Percentiles rank a stretch among this genome's conserved stretches.
phyloP scores from a whole-genome alignment of 495 filamentous ascomycete genomes.

The Podospora anserina region DNA sequence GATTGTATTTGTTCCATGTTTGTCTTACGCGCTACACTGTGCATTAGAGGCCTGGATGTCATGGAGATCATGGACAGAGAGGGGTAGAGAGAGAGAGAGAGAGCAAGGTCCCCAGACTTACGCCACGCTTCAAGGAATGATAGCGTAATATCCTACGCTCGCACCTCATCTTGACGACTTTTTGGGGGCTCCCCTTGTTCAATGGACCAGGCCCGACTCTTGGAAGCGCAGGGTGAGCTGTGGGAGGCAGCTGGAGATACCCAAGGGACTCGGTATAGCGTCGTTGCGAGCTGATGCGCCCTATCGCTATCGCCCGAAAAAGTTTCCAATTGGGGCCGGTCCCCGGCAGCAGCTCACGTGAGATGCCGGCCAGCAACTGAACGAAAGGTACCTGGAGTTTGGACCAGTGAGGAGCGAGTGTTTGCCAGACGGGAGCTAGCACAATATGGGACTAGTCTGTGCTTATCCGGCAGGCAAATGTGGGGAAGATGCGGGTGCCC shows the following conservation, averaged over 20 bases:
- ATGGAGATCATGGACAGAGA: background rate
- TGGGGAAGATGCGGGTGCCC: background rate
- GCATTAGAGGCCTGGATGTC: background rate
- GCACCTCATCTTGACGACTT: conserved; percentile 21
- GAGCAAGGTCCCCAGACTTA: conserved; percentile 35
- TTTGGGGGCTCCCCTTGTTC: background rate
- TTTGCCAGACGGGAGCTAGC: conserved; percentile 3
- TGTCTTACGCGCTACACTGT: conserved; percentile 76
- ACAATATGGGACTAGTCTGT: background rate
- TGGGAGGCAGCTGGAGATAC: background rate
- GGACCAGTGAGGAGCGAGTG: background rate
- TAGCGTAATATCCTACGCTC: conserved; percentile 52
- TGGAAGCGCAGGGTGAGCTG: background rate
- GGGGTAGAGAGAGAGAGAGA: conserved; percentile 7
- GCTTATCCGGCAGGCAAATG: background rate
- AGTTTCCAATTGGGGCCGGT: conserved; percentile 22
- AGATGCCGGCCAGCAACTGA: conserved; percentile 11
- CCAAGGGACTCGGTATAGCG: background rate
- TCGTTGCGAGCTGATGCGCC: background rate
- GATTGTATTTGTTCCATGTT: conserved; percentile 96
- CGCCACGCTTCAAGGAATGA: conserved; percentile 60
- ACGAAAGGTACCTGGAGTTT: background rate
- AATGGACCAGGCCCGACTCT: background rate
- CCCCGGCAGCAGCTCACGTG: conserved; percentile 25
- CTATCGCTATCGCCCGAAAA: conserved; percentile 22